Base-by-base conservation (phyloP, 2,329 filamentous ascomycete species). In the Aureobasidium melanogenum region DNA sequence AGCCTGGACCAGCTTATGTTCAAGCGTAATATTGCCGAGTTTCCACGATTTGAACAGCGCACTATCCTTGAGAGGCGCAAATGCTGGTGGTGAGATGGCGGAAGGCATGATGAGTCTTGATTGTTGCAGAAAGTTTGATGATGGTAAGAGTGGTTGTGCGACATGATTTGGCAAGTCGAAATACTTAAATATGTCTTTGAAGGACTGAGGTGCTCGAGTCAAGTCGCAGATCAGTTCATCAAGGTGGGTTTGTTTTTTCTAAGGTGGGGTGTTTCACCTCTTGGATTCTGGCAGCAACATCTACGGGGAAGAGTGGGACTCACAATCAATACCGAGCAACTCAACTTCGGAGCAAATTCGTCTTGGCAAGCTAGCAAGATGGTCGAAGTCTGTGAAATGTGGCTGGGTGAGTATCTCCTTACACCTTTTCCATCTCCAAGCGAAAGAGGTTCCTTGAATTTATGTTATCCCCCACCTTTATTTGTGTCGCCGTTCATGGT, bases 1-100 rank as follows among this genome's bases (percentile, higher is more conserved):
- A 1, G 80, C 78, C 65, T 79, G 68, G 47, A 81, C 72, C 26
- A 84, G 70, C 57, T 82, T 78, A 65, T 84, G 80, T 52, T 76
- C 73, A 34, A 85, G 76, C 10, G 69, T 69, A 46, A 79, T 74
- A 46, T 76, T 76, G 8, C 73, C 73, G n/a, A 75, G 61, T 17
- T 65, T 62, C 32, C 73, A 62, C 2, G 73, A 69, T 38, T 69
- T 46, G 63, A 75, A 75, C 24, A 75, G 68, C 3, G 60, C 60
- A n/a, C 65, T 66, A 30, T 67, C 67, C 56, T 63, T 62, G 12
- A 64, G 30, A 32, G 61, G 57, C 5, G 48, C 61, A 19, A 63
- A 64, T 5, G 50, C 56, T 6, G 63, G 55, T 28, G 63, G 63
- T 17, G 63, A 64, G 38, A 64, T 48, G 30, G 61, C 55, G 14